A percentile compares a stretch with the other conserved stretches of the same genome.
Conservation (phyloP, 768 basidiomycete genomes). For the Hericium coralloides region DNA sequence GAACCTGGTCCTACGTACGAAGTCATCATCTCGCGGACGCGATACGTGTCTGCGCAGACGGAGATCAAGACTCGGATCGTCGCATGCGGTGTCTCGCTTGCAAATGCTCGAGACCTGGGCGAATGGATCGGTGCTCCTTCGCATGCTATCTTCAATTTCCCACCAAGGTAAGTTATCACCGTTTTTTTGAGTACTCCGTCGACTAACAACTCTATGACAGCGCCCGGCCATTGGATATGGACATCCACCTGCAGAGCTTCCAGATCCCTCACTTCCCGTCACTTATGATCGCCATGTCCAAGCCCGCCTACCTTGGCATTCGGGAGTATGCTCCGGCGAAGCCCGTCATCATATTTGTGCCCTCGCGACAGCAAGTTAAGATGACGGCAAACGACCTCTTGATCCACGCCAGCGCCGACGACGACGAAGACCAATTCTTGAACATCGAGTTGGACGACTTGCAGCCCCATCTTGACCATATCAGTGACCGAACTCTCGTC, state of each 20-base stretch:
- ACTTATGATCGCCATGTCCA: slow-evolving; percentile 98
- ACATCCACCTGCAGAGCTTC: slow-evolving; percentile 95
- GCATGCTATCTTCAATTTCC: slow-evolving; percentile 97
- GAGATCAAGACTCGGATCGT: slow-evolving; percentile 91
- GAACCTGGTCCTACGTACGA: slow-evolving; percentile 96
- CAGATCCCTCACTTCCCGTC: slow-evolving; percentile 97
- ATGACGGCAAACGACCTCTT: slow-evolving; percentile 88
- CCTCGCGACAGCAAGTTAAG: slow-evolving; percentile 89
- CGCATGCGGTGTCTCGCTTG: slow-evolving; percentile 89
- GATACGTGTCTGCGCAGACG: slow-evolving; percentile 92
- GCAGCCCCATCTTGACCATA: slow-evolving; percentile 79
- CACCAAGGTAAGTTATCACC: slow-evolving; percentile 54
- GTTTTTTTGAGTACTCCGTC: background rate
- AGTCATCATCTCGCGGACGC: slow-evolving; percentile 91
- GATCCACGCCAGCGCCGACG: slow-evolving; percentile 81
- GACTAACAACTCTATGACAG: slow-evolving; percentile 28
- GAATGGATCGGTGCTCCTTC: slow-evolving; percentile 96
- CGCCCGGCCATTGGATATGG: slow-evolving; percentile 94
- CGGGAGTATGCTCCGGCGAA: slow-evolving; percentile 78
- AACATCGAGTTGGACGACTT: slow-evolving; percentile 80
- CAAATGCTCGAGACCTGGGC: slow-evolving; percentile 91
- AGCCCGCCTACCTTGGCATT: slow-evolving; percentile 92
- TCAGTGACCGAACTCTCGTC: slow-evolving; percentile 64
- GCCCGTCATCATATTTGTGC: slow-evolving; percentile 89
- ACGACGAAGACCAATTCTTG: slow-evolving; percentile 77